Percentiles rank a stretch among this genome's conserved stretches.
Conservation (phyloP, 345 rosid genomes). For the Populus davidiana region DNA sequence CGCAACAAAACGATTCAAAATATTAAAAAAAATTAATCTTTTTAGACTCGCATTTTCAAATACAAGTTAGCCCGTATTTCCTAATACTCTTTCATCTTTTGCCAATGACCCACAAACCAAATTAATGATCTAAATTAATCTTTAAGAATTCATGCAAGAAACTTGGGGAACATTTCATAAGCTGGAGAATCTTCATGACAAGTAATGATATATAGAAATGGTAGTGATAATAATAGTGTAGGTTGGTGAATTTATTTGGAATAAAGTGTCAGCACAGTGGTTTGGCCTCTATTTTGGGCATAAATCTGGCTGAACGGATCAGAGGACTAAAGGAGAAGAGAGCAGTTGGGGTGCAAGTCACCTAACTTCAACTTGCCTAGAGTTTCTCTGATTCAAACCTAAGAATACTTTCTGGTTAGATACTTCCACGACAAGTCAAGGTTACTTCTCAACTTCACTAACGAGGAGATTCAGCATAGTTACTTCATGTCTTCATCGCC, state of each 20-base stretch:
- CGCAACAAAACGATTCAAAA: too few species aligned
- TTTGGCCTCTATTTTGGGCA: slow-evolving; percentile 4
- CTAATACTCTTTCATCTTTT: neutral
- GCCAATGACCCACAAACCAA: slow-evolving; percentile 3
- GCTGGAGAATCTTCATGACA: neutral
- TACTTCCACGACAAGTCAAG: slow-evolving; percentile 8
- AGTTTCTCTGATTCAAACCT: slow-evolving; percentile 37
- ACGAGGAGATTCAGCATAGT: neutral
- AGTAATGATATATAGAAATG: neutral
- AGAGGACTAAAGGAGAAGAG: slow-evolving; percentile 22
- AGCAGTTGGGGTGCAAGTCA: slow-evolving; percentile 65
- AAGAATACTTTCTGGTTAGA: slow-evolving; percentile 5
- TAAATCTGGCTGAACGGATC: slow-evolving; percentile 17
- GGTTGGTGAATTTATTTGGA: slow-evolving; percentile 29
- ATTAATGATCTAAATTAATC: neutral
- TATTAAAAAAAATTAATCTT: too few species aligned
- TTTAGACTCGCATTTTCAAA: too few species aligned
- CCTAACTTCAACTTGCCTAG: slow-evolving; percentile 39
- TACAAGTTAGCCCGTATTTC: too few species aligned
- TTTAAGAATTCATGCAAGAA: neutral
- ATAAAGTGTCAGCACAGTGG: neutral
- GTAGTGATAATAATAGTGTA: neutral
- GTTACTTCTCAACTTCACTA: neutral
- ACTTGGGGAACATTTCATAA: neutral
- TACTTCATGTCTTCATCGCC: neutral